Conservation (phyloP, 73 alveolate genomes). For the Paramecium bursaria region DNA sequence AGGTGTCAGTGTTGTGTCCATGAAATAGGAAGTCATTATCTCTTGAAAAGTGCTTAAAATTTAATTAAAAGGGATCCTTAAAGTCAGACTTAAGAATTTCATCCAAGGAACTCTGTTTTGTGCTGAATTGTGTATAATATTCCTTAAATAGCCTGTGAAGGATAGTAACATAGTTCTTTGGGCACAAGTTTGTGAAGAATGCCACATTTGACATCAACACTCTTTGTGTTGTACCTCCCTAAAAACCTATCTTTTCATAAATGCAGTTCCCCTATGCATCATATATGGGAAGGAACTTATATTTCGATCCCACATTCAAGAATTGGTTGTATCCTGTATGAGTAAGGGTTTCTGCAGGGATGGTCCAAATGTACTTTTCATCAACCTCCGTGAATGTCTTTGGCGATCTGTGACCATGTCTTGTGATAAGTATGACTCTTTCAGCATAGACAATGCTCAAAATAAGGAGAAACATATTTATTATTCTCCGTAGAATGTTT, state of each 20-base stretch:
- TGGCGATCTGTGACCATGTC: conserved; percentile 61
- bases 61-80: conserved; percentile 28
- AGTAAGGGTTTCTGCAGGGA: conserved; percentile 44
- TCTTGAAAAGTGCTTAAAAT: conserved; percentile 40
- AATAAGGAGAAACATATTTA: too few relatives aligned
- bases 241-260: conserved; percentile 38
- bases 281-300: neutral
- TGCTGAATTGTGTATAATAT: conserved; percentile 15
- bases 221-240: conserved; percentile 32
- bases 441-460: too few relatives aligned
- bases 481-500: too few relatives aligned
- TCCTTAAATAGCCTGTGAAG: neutral
- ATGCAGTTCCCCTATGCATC: conserved; percentile 49
- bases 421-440: too few relatives aligned
- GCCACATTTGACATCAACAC: conserved; percentile 49
- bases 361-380: conserved; percentile 29
- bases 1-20: conserved; percentile 61
- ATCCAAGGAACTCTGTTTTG: neutral
- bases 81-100: conserved; percentile 28
- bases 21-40: conserved; percentile 50
- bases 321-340: conserved; percentile 24
- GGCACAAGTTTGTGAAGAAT: conserved; percentile 35
- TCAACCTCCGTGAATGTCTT: conserved; percentile 38
- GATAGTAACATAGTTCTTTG: conserved; percentile 16
- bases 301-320: neutral